Base-by-base conservation (phyloP, 2,329 filamentous ascomycete species). In the Endocalyx cinctus region DNA sequence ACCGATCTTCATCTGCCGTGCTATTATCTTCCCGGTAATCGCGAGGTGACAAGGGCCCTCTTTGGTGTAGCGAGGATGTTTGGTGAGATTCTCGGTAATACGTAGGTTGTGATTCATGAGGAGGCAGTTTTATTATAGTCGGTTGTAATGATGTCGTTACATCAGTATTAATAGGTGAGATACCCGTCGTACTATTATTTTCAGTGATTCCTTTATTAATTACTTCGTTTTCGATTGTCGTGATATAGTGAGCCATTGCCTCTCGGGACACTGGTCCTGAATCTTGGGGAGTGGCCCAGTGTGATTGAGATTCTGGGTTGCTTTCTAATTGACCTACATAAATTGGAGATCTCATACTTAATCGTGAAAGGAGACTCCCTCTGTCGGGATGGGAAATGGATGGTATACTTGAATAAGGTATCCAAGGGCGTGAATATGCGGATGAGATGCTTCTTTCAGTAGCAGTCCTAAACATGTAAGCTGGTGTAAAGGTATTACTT, bases 201-300 rank as follows among this genome's bases (percentile, higher is more conserved):
- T n/a, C n/a, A n/a, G n/a, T n/a, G n/a, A n/a, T n/a, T n/a, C n/a
- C n/a, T 12, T 33, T 14, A 15, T 32, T 25, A 16, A 39, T 27
- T 15, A 41, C 37, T 32, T 60, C 57, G 25, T 29, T 42, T 35
- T 63, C 60, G 27, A 62, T 58, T 32, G 54, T 55, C 11, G 39
- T 34, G 25, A 61, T 60, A 36, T 55, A 61, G 11, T 60, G 54
- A n/a, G 40, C 41, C 34, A 60, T 53, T 13, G 34, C 54, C 29
- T 59, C 52, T 17, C 27, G 20, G 17, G 14, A 17, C 22, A 27
- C 31, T 10, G 35, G 10, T 12, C 16, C 15, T 17, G 30, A 31
- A 16, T 29, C 16, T n/a, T 19, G 19, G 8, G 28, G 18, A 16
- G 19, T 34, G 12, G 5, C n/a, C n/a, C n/a, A 18, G 17, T 18